These are phyloP conservation scores for Cryptococcus jaspeensis DNA, from an alignment of 1,284 basidiomycete genomes.

Conservation along the genomic window DNA sequence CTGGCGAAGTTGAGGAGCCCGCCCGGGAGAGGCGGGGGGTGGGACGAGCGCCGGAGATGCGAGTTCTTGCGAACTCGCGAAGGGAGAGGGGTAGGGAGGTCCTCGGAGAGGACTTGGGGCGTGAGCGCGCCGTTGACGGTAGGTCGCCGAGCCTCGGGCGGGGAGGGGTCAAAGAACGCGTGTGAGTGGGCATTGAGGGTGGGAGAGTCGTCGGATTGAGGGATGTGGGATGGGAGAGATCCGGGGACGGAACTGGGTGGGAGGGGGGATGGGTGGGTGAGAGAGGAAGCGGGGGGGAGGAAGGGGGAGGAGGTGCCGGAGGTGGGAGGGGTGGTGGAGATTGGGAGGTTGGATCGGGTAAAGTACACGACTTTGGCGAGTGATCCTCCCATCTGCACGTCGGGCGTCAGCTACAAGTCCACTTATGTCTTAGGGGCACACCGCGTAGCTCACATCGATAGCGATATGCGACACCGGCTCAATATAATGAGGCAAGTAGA, in stretches of 20 bases:
- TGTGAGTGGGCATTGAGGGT: constrained; percentile 25
- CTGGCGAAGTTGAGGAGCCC: constrained; percentile 97
- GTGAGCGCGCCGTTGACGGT: constrained; percentile 72
- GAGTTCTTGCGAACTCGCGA: neutral
- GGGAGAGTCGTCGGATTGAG: constrained; percentile 10
- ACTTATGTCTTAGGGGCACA: too few species aligned
- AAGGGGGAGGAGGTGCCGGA: constrained; percentile 43
- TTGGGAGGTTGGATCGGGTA: constrained; percentile 69
- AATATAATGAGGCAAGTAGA: constrained; percentile 93
- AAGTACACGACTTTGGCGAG: constrained; percentile 99
- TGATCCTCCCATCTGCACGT: constrained; percentile 83
- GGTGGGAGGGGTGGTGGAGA: constrained; percentile 42
- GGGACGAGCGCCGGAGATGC: constrained; percentile 61
- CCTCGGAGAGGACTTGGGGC: constrained; percentile 56
- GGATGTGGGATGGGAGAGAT: constrained; percentile 13
- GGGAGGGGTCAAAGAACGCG: constrained; percentile 36
- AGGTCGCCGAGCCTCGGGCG: constrained; percentile 51
- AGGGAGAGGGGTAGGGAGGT: neutral
- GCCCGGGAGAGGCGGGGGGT: constrained; percentile 80
- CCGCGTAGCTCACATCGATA: constrained; percentile 84
- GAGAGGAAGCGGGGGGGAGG: constrained; percentile 36
- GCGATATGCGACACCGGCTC: constrained; percentile 96
- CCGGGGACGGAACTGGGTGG: constrained; percentile 19
- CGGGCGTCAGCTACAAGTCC: neutral
- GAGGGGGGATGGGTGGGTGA: constrained; percentile 28